Evolutionary conservation across 345 rosid species (phyloP), one percentile per base, ranked within the genome.

Genomic region (Viola odorata): DNA sequence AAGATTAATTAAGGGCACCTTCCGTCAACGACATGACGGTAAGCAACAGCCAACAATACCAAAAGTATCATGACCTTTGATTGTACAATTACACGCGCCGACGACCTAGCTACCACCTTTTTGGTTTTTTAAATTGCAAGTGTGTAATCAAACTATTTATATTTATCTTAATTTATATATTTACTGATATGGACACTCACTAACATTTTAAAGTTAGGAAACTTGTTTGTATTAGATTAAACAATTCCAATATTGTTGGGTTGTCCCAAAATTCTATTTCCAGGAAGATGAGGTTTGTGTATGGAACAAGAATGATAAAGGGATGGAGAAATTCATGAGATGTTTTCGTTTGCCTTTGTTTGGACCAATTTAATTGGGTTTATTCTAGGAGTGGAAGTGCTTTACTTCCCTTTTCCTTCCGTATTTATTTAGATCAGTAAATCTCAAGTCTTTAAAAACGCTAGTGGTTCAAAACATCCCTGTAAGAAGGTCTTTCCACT

Each of bases 161-260:
- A 54, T 65, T 66, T 57, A 37, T 13, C 15, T 50, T 51, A 41
- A 16, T 58, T 71, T 73, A 50, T 72, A 65, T 75, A 77, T 62
- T 47, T 53, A 55, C 62, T 73, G 91, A 79, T 66, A 69, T 61
- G 53, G 87, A 72, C 83, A 79, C 75, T 82, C 85, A 81, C 82
- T 77, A 77, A 77, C 84, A 75, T 61, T 73, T 56, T 56, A 73
- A 78, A 82, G 81, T 76, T 76, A 70, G 65, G 60, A 54, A 64
- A 15, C 39, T 61, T 78, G 77, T 56, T 68, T 75, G 70, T 50
- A 62, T 72, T 55, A 23, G 42, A 69, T 53, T 69, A 71, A 71
- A 75, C 45, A 77, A 70, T 53, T 69, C 40, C 12, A 7, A 44
- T 10, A 51, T 60, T 55, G 45, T 49, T 58, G 49, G 49, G 57